A percentile compares a stretch with the other conserved stretches of the same genome.
Conservation (phyloP, 768 basidiomycete genomes). For the Kwoniella sp. region DNA sequence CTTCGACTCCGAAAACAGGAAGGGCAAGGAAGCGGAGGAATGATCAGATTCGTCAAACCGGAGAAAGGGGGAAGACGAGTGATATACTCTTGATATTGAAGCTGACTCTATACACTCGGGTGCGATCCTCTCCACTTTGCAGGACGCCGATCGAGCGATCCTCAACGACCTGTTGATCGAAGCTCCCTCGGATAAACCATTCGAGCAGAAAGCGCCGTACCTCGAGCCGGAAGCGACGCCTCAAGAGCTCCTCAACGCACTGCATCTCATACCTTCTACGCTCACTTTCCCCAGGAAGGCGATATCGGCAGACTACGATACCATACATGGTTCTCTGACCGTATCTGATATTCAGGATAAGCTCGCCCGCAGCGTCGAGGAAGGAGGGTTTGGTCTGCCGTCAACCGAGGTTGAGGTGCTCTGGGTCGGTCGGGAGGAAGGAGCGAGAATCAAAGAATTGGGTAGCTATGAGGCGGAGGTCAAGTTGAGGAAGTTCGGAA, state of each 20-base stretch:
- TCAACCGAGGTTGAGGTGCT: constrained; percentile 16
- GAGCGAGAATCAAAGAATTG: constrained; percentile 37
- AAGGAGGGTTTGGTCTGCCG: constrained; percentile 5
- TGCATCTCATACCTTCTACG: constrained; percentile 26
- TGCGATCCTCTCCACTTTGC: background rate
- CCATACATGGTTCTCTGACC: constrained; percentile 12
- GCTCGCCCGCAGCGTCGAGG: constrained; percentile 18
- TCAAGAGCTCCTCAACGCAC: constrained; percentile 19
- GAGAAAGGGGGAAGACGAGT: background rate
- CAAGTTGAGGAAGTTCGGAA: constrained; percentile 20
- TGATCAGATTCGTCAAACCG: background rate
- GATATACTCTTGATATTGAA: background rate
- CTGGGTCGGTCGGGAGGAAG: constrained; percentile 21
- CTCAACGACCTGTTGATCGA: constrained; percentile 7
- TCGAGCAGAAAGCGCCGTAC: background rate
- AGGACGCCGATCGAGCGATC: constrained; percentile 12
- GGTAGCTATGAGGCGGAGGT: constrained; percentile 29
- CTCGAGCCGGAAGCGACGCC: constrained; percentile 5
- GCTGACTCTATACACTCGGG: no score
- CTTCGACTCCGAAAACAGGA: no score
- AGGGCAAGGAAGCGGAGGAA: constrained; percentile 1
- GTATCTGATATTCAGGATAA: constrained; percentile 14
- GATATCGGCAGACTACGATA: constrained; percentile 1
- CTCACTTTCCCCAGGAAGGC: constrained; percentile 23
- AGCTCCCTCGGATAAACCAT: constrained; percentile 7